These are phyloP conservation scores for Citrus sinensis DNA, from an alignment of 345 rosid genomes.

Conservation along the genomic window DNA sequence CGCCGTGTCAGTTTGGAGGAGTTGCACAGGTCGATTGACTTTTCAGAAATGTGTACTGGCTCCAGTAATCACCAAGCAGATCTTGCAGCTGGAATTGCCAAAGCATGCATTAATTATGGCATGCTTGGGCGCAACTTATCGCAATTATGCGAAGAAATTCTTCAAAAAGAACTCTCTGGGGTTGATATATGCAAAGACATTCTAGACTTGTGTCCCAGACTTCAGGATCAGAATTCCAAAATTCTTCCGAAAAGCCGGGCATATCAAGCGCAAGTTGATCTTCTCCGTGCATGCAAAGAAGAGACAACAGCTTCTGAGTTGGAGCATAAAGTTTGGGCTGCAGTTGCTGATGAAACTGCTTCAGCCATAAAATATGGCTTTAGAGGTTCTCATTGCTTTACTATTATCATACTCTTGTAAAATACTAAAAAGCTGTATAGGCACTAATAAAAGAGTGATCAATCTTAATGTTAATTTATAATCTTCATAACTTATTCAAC, in stretches of 20 bases:
- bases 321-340: conserved; percentile 80
- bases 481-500: neutral
- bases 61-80: conserved; percentile 91
- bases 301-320: conserved; percentile 51
- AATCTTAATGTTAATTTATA: conserved; percentile 2
- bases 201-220: conserved; percentile 62
- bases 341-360: conserved; percentile 97
- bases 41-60: conserved; percentile 74
- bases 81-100: conserved; percentile 92
- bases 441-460: neutral
- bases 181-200: conserved; percentile 63
- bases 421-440: neutral
- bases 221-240: conserved; percentile 75
- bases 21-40: conserved; percentile 87
- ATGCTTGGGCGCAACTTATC: conserved; percentile 82
- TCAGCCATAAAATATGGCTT: conserved; percentile 91
- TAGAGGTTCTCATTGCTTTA: conserved; percentile 39
- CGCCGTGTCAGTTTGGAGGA: conserved; percentile 92
- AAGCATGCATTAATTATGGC: conserved; percentile 87
- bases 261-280: conserved; percentile 91
- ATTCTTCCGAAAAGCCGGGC: conserved; percentile 88
- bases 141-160: conserved; percentile 80
- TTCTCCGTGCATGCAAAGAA: conserved; percentile 74
- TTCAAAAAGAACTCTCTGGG: conserved; percentile 65
- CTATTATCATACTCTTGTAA: neutral